Conservation (phyloP, 2,329 filamentous ascomycete species). For the Aspergillus vadensis region DNA sequence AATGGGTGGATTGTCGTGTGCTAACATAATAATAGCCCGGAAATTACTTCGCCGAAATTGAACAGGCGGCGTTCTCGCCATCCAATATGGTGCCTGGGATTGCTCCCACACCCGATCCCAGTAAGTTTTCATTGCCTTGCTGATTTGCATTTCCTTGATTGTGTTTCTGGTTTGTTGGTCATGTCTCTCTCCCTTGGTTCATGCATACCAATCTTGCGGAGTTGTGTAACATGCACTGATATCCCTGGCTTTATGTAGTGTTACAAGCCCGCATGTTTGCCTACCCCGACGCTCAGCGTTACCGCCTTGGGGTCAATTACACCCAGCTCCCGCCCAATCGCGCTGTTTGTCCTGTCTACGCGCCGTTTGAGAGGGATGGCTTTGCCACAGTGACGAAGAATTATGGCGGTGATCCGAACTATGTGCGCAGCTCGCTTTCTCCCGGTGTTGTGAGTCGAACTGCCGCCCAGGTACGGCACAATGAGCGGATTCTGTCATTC, state of each 20-base stretch:
- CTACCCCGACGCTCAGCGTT: constrained; percentile 27
- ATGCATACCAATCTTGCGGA: too few relatives aligned
- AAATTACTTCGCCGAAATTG: neutral
- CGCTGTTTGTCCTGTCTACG: constrained; percentile 40
- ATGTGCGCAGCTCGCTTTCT: constrained; percentile 39
- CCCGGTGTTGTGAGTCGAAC: constrained; percentile 19
- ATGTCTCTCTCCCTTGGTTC: too few relatives aligned
- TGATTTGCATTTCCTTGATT: too few relatives aligned
- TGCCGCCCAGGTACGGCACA: constrained; percentile 23
- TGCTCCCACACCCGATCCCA: neutral
- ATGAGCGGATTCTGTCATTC: constrained; percentile 22
- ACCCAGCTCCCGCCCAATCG: constrained; percentile 20
- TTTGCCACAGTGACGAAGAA: constrained; percentile 48
- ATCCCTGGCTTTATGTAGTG: neutral
- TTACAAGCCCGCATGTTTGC: neutral
- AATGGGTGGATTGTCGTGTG: neutral
- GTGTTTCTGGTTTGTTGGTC: too few relatives aligned
- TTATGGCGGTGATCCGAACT: constrained; percentile 62
- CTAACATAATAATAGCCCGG: neutral
- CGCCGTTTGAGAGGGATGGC: constrained; percentile 55
- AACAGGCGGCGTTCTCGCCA: neutral
- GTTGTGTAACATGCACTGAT: neutral
- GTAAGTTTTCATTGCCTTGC: neutral
- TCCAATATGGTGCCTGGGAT: neutral
- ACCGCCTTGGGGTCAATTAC: neutral